Evolutionary conservation across 2,329 filamentous ascomycete species (phyloP), one percentile per base, ranked within the genome.

Genomic region (Colletotrichum neosansevieriae): DNA sequence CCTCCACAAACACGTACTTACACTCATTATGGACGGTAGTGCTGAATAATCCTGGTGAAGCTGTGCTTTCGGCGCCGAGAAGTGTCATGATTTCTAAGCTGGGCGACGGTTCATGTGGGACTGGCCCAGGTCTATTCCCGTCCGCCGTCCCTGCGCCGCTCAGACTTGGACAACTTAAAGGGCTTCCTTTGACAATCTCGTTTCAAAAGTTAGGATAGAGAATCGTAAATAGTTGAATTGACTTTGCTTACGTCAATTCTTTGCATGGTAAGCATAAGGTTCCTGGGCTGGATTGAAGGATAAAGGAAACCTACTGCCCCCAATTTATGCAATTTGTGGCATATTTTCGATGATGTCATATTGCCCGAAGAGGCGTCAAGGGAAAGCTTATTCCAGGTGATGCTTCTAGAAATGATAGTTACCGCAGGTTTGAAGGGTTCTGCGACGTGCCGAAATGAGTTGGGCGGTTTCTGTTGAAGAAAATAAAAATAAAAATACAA

Each of bases 21-120:
- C 21, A 50, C 13, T 29, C 29, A 29, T 7, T 7, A 29, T 17
- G 36, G 36, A 40, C 21, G 38, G 6, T 1, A 3, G 36, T 54
- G 61, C 42, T 65, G 61, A 65, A 65, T 68, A 68, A 68, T 32
- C 19, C 6, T 38, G 40, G 10, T 11, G n/a, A 32, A 11, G 36
- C 6, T 21, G 21, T 64, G n/a, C 13, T 32, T 3, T 49, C 53
- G 64, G 59, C 51, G 44, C 64, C 61, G 58, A 44, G 60, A n/a
- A 17, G n/a, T 21, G 34, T 56, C 40, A 54, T 68, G 65, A 68
- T 68, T 65, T 65, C 61, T 68, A 68, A 68, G 65, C 64, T n/a
- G 3, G 13, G 38, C 12, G 34, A 63, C 3, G 6, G 15, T 15
- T 53, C 1, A 2, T 15, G 11, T 12, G 12, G n/a, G 15, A n/a